phyloP scores from a whole-genome alignment of 768 basidiomycete species.

The Lyophyllum shimeji region DNA sequence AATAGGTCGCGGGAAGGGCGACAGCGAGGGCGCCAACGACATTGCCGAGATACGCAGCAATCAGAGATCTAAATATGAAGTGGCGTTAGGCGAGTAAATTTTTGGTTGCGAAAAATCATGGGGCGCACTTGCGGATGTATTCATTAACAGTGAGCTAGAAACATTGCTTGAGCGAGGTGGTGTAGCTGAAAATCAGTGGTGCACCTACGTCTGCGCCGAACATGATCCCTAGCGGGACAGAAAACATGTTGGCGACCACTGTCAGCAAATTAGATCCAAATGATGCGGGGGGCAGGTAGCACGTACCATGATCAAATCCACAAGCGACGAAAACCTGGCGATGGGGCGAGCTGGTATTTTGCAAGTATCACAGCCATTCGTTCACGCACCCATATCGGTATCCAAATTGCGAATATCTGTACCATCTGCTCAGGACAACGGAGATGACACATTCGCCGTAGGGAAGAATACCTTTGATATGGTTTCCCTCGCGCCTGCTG shows the following conservation, averaged over 20 bases:
- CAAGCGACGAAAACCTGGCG: constrained; percentile 67
- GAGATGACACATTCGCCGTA: background rate
- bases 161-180: background rate
- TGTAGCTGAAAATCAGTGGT: background rate
- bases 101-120: background rate
- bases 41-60: constrained; percentile 68
- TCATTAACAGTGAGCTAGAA: constrained; percentile 47
- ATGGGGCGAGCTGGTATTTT: background rate
- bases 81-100: background rate
- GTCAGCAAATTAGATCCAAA: background rate
- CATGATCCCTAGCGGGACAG: constrained; percentile 68
- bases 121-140: constrained; percentile 66
- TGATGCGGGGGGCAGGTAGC: too few species aligned
- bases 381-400: constrained; percentile 68
- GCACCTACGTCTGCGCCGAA: constrained; percentile 62
- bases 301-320: constrained; percentile 65
- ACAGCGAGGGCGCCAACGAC: constrained; percentile 65
- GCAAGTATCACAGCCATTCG: background rate
- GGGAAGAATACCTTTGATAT: constrained; percentile 54
- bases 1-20: constrained; percentile 62
- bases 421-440: constrained; percentile 23
- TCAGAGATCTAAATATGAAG: constrained; percentile 45
- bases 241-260: constrained; percentile 69
- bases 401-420: constrained; percentile 64
- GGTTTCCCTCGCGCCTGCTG: constrained; percentile 63